Percentiles rank a stretch among this genome's conserved stretches.
phyloP scores from a whole-genome alignment of 2,329 filamentous ascomycete species.

The Sodiomyces alkalinus region DNA sequence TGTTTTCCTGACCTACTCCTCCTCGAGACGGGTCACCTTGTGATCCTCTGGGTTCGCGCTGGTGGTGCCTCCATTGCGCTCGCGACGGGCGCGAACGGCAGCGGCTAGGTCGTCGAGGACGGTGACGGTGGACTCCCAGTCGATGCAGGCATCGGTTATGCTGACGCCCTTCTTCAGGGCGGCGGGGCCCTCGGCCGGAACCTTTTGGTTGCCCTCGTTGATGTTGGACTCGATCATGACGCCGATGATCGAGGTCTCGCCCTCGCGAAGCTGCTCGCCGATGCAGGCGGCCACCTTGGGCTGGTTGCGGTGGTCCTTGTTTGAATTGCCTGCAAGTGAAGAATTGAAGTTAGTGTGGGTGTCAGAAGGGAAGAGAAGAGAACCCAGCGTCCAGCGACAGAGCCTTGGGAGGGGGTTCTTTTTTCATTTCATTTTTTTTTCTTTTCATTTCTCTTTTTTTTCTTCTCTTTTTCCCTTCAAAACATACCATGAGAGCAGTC shows the following conservation, averaged over 20 bases:
- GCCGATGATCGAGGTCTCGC: constrained; percentile 78
- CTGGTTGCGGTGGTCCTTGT: constrained; percentile 95
- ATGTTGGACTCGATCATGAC: constrained; percentile 99
- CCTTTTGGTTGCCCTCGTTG: constrained; percentile 79
- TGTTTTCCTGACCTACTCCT: constrained; percentile 22
- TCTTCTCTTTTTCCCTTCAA: too few relatives aligned
- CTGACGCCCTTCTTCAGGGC: constrained; percentile 78
- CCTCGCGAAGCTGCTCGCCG: constrained; percentile 71
- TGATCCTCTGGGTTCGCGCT: constrained; percentile 14
- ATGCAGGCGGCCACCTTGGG: constrained; percentile 77
- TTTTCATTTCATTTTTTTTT: too few relatives aligned
- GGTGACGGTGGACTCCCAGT: constrained; percentile 73
- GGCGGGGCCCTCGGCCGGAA: constrained; percentile 64
- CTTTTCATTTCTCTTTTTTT: too few relatives aligned
- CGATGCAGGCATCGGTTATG: constrained; percentile 92
- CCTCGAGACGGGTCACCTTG: constrained; percentile 33
- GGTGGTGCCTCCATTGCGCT: constrained; percentile 24
- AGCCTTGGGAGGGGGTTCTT: too few relatives aligned
- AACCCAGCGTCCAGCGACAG: too few relatives aligned
- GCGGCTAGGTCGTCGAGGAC: constrained; percentile 75
- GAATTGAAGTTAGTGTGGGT: too few relatives aligned
- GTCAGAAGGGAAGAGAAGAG: not conserved
- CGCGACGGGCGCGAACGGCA: constrained; percentile 64
- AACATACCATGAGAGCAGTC: constrained; percentile 86
- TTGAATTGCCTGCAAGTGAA: constrained; percentile 86